These are phyloP conservation scores for Sporobolomyces roseus DNA, from an alignment of 768 basidiomycete species.

Conservation along the genomic window DNA sequence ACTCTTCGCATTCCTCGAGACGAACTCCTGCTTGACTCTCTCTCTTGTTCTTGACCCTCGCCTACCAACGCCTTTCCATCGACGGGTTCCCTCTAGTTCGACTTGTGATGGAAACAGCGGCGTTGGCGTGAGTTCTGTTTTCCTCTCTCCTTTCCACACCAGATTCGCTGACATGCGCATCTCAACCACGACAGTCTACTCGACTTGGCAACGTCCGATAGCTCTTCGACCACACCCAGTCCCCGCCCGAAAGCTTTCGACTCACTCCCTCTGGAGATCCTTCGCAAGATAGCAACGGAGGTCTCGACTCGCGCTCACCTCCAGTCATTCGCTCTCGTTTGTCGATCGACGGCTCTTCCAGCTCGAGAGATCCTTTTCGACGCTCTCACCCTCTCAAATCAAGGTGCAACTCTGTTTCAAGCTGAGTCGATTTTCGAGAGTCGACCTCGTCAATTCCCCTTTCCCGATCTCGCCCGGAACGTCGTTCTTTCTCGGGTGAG, in stretches of 20 bases:
- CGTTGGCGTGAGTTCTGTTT: too few species aligned
- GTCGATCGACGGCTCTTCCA: not conserved
- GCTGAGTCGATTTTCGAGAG: not conserved
- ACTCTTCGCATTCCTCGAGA: not conserved
- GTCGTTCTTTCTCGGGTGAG: not conserved
- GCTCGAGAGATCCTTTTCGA: slow-evolving; percentile 5
- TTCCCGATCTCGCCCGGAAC: slow-evolving; percentile 1
- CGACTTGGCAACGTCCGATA: too few species aligned
- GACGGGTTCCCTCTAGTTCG: too few species aligned
- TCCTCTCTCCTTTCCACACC: too few species aligned
- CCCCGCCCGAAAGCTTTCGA: not conserved
- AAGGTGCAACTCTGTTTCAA: not conserved
- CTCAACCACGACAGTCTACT: too few species aligned
- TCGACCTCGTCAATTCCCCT: not conserved
- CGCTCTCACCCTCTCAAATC: not conserved
- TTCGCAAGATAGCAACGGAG: slow-evolving; percentile 11
- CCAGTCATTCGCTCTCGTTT: slow-evolving; percentile 5
- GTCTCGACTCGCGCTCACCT: not conserved
- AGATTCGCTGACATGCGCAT: too few species aligned
- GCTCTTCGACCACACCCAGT: not conserved
- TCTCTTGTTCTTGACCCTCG: not conserved
- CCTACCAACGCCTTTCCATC: too few species aligned
- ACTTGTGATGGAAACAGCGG: too few species aligned
- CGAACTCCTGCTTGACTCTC: not conserved
- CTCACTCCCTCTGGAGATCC: not conserved